Evolutionary conservation across 2,329 filamentous ascomycete species (phyloP).

Genomic region (Alternaria atra): DNA sequence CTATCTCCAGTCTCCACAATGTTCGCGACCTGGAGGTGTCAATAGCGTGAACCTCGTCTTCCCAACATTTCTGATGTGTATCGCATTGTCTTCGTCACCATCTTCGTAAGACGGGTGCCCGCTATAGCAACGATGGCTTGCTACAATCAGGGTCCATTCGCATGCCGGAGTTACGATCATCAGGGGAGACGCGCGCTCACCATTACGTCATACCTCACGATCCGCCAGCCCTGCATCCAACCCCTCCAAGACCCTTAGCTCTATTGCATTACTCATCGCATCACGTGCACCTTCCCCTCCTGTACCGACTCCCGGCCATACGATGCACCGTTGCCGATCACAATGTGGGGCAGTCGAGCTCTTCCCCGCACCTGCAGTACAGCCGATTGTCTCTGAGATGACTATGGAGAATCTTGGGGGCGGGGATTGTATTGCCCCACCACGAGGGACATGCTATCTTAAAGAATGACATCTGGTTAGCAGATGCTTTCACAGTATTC

Average conservation of each 20-base stretch:
- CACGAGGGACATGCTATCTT: conserved; percentile 8
- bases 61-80: conserved; percentile 1
- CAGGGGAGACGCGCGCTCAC: neutral
- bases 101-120: conserved; percentile 4
- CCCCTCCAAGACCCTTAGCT: conserved; percentile 2
- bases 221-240: neutral
- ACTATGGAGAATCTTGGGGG: conserved; percentile 20
- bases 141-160: neutral
- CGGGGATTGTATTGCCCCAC: conserved; percentile 29
- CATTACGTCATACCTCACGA: conserved; percentile 5
- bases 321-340: conserved; percentile 16
- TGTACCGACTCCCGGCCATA: conserved; percentile 9
- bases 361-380: conserved; percentile 26
- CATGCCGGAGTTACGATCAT: neutral
- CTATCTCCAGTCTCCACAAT: conserved; percentile 5
- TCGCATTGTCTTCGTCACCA: conserved; percentile 8
- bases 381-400: conserved; percentile 7
- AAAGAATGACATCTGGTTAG: conserved; percentile 14
- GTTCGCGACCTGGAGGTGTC: conserved; percentile 5
- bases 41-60: neutral
- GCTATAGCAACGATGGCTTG: neutral
- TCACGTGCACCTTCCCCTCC: conserved; percentile 11
- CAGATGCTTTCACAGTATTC: conserved; percentile 12
- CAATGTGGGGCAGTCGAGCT: conserved; percentile 26
- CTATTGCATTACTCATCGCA: conserved; percentile 5